Evolutionary conservation across 768 basidiomycete species (phyloP), one percentile per base, ranked within the genome.

Genomic region (Boletellus ananas): DNA sequence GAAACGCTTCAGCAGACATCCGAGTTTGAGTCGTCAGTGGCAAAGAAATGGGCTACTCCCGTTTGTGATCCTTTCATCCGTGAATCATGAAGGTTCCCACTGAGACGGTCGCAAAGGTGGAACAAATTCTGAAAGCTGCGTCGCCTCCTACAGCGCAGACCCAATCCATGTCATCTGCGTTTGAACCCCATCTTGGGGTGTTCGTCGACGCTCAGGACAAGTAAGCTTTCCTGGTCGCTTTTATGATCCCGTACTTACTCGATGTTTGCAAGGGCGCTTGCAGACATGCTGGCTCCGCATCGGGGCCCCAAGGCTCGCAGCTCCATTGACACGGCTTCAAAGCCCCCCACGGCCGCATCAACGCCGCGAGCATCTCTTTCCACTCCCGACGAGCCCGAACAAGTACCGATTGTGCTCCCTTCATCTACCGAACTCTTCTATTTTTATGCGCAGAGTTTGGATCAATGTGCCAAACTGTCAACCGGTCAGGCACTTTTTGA

Each of bases 171-270:
- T 87, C 92, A 0, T 79, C 86, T n/a, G 85, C 91, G 6, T 97
- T 97, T 62, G 95, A 97, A 52, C 79, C 88, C 0, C 88, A 96
- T 67, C 90, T 98, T 77, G 77, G 82, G 21, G 83, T 99, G 34
- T 98, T 95, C 60, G 86, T 98, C 38, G 91, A 96, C 49, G 94
- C 96, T 29, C 96, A 98, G 64, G 93, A 97, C 76, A 92, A 87
- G 93, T 76, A 85, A 83, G 89, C 25, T 47, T 37, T 25, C 10
- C 14, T 18, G 21, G 2, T 7, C 13, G n/a, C 39, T 4, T 16
- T 52, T 37, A 25, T 33, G 41, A 25, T 16, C 18, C 16, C 5
- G 6, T 47, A 25, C 38, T 37, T 29, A 18, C 44, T 40, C 14
- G 47, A 16, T 17, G 13, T 45, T 18, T 31, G 21, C 25, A 51